phyloP scores from a whole-genome alignment of 345 rosid species.

The Acer campestre region DNA sequence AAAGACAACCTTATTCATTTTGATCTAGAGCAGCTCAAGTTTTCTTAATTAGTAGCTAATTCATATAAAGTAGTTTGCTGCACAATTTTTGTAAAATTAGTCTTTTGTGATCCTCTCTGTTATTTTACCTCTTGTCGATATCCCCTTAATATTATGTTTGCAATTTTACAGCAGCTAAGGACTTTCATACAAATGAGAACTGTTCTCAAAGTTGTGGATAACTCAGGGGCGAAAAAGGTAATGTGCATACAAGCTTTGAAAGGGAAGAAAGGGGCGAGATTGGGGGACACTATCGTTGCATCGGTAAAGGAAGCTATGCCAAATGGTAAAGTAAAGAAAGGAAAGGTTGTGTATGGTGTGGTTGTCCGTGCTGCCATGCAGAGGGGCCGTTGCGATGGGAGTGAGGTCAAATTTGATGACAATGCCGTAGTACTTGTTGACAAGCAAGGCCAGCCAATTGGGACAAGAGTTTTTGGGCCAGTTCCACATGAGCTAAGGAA shows the following conservation, averaged over 20 bases:
- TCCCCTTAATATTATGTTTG: not conserved
- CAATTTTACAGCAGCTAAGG: slow-evolving; percentile 55
- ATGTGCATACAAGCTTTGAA: slow-evolving; percentile 85
- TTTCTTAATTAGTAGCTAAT: not conserved
- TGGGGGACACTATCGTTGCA: slow-evolving; percentile 83
- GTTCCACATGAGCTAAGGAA: slow-evolving; percentile 95
- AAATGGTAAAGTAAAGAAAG: slow-evolving; percentile 95
- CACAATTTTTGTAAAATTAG: not conserved
- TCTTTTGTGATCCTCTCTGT: not conserved
- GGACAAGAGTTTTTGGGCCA: slow-evolving; percentile 86
- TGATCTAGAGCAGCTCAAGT: not conserved
- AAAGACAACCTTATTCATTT: not conserved
- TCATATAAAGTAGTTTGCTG: not conserved
- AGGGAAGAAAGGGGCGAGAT: slow-evolving; percentile 77
- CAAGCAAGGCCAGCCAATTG: slow-evolving; percentile 73
- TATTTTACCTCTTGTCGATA: not conserved
- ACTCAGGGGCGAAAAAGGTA: slow-evolving; percentile 86
- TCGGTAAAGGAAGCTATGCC: slow-evolving; percentile 93
- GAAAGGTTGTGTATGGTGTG: slow-evolving; percentile 75
- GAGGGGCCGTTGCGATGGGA: slow-evolving; percentile 84
- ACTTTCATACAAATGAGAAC: slow-evolving; percentile 93
- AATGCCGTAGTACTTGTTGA: slow-evolving; percentile 83
- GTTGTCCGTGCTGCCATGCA: slow-evolving; percentile 93
- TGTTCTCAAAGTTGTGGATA: slow-evolving; percentile 84
- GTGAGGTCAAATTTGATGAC: slow-evolving; percentile 89